phyloP scores from a whole-genome alignment of 768 basidiomycete species.

The Phylloporus sp. region DNA sequence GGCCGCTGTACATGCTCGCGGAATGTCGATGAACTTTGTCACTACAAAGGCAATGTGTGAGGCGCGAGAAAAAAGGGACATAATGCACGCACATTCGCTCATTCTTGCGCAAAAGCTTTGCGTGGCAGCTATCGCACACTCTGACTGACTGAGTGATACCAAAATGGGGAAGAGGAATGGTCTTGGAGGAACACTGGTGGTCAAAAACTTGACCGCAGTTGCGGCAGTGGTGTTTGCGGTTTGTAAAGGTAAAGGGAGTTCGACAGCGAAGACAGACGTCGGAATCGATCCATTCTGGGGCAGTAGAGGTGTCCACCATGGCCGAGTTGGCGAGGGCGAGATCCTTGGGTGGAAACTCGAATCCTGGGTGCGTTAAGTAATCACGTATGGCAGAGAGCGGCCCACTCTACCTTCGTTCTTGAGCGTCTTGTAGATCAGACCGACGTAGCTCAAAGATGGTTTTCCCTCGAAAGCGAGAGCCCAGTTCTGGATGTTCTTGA shows the following conservation, averaged over 20 bases:
- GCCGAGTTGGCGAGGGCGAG: slow-evolving; percentile 62
- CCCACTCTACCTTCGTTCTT: slow-evolving; percentile 61
- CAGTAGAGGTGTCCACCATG: slow-evolving; percentile 87
- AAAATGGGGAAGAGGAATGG: slow-evolving; percentile 82
- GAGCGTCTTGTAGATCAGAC: slow-evolving; percentile 74
- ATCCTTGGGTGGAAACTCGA: slow-evolving; percentile 80
- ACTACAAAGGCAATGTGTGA: slow-evolving; percentile 17
- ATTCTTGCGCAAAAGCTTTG: slow-evolving; percentile 67
- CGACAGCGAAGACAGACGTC: slow-evolving; percentile 93
- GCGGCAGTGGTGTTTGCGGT: slow-evolving; percentile 96
- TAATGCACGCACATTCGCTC: slow-evolving; percentile 45
- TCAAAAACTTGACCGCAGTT: slow-evolving; percentile 98
- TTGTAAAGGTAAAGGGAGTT: slow-evolving; percentile 87
- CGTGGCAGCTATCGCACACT: slow-evolving; percentile 87
- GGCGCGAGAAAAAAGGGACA: neutral
- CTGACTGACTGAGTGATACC: slow-evolving; percentile 90
- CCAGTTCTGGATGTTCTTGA: slow-evolving; percentile 90
- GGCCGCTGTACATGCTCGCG: slow-evolving; percentile 47
- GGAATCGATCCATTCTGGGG: slow-evolving; percentile 97
- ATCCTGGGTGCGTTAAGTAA: slow-evolving; percentile 43
- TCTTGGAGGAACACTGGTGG: slow-evolving; percentile 84
- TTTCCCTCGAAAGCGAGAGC: slow-evolving; percentile 85
- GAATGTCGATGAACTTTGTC: slow-evolving; percentile 52
- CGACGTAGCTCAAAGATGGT: slow-evolving; percentile 63
- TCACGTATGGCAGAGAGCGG: neutral